Evolutionary conservation across 176 grass and related monocot genomes (phyloP), one percentile per base, ranked within the genome.

Genomic region (Elymus sibiricus): DNA sequence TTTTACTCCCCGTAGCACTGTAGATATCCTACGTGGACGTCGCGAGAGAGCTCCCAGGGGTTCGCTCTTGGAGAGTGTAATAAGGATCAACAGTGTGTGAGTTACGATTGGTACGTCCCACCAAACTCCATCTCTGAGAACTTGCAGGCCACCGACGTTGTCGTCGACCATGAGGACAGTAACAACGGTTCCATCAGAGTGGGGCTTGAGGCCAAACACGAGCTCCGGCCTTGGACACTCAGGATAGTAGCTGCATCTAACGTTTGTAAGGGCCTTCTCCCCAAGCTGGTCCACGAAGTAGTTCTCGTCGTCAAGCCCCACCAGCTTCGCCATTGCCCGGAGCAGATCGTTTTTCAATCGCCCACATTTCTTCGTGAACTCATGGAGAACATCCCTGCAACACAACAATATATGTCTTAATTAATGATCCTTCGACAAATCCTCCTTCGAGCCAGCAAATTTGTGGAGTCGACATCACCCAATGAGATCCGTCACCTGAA

Each of bases 161-260:
- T 78, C 81, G 46, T 94, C 89, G 2, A 67, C 64, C 32, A 94
- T 61, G 44, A 94, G 46, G 84, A 87, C 3, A 1, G 89, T 73
- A 4, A 88, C 13, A 13, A 74, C 16, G 42, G 59, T 3, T 72
- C 16, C 79, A 16, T 93, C 88, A 11, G 82, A 83, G 34, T 90
- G 92, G 80, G 92, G 92, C 29, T 86, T 94, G 26, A 94, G 5
- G n/a, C 92, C 92, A 7, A 64, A 88, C 8, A 91, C 92, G 11
- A 72, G 63, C 26, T 91, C 89, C 0, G 88, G 92, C 22, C 67
- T 76, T 7, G 74, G 43, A 53, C 92, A 94, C 11, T 46, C 56
- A 4, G 92, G 88, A 17, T 91, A 94, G 55, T 82, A 88, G 64
- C 5, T 86, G 58, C 90, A 86, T 53, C 88, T 66, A 4, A 65